A percentile compares a stretch with the other conserved stretches of the same genome.
Conservation (phyloP, 495 filamentous ascomycete species). For the Aspergillus nanangensis region DNA sequence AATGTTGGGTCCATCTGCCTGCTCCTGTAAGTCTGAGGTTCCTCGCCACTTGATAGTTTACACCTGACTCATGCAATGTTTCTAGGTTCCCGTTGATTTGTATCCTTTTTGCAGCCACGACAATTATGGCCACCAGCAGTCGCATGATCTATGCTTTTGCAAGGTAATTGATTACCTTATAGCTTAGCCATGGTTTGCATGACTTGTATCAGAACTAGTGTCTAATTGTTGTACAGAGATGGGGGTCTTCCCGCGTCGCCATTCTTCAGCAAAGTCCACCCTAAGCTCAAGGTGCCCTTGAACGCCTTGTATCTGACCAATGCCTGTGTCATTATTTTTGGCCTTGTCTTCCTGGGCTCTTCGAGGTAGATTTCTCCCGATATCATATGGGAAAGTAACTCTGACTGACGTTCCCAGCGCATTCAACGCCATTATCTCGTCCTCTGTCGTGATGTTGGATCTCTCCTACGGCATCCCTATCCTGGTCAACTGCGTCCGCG, state of each 20-base stretch:
- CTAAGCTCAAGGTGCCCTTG: slow-evolving; percentile 59
- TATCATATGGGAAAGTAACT: not conserved
- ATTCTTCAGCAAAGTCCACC: slow-evolving; percentile 62
- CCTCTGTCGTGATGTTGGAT: slow-evolving; percentile 66
- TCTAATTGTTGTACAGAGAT: slow-evolving; percentile 39
- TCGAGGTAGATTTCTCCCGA: slow-evolving; percentile 32
- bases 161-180: slow-evolving; percentile 27
- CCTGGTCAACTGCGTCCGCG: slow-evolving; percentile 59
- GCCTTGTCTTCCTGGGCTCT: slow-evolving; percentile 72
- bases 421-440: slow-evolving; percentile 62
- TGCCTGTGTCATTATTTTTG: slow-evolving; percentile 61
- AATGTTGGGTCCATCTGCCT: slow-evolving; percentile 64
- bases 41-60: too few relatives aligned
- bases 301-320: slow-evolving; percentile 67
- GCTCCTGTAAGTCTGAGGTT: slow-evolving; percentile 46
- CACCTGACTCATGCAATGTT: too few relatives aligned
- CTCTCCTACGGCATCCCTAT: slow-evolving; percentile 72
- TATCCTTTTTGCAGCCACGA: slow-evolving; percentile 65
- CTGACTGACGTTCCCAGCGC: slow-evolving; percentile 31
- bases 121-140: slow-evolving; percentile 71
- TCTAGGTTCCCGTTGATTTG: slow-evolving; percentile 65
- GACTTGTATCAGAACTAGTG: not conserved
- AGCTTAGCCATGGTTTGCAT: not conserved
- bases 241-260: slow-evolving; percentile 64
- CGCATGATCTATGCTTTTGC: slow-evolving; percentile 78